Conservation (phyloP, 148 eudicot genomes). For the Diospyros kaki region DNA sequence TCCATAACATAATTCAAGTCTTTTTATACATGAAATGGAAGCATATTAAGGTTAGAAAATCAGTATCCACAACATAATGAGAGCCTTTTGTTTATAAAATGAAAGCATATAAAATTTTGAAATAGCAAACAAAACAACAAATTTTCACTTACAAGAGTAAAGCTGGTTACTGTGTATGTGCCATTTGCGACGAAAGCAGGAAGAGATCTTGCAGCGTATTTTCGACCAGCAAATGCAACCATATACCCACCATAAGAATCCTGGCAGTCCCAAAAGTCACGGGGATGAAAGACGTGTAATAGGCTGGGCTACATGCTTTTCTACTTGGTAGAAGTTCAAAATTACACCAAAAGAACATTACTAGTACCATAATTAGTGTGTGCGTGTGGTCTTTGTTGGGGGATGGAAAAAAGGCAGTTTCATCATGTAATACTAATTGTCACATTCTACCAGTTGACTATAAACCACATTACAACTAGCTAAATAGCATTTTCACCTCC, state of each 20-base stretch:
- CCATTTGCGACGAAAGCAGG: constrained; percentile 80
- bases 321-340: neutral
- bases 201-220: constrained; percentile 85
- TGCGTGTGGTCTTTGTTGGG: too few relatives aligned
- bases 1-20: neutral
- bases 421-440: neutral
- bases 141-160: constrained; percentile 69
- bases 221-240: constrained; percentile 97
- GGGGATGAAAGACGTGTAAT: too few relatives aligned
- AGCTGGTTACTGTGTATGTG: constrained; percentile 68
- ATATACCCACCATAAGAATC: constrained; percentile 70
- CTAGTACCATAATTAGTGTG: too few relatives aligned
- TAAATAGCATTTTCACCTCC: neutral
- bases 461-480: neutral
- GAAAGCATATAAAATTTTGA: neutral
- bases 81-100: neutral
- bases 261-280: constrained; percentile 26
- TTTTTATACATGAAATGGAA: neutral
- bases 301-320: neutral
- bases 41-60: neutral
- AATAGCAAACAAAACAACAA: neutral
- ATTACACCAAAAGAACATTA: neutral
- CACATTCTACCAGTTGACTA: neutral
- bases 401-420: neutral
- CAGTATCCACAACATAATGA: neutral